Conservation (phyloP, 2,329 filamentous ascomycete genomes). For the Fusarium praegraminearum region DNA sequence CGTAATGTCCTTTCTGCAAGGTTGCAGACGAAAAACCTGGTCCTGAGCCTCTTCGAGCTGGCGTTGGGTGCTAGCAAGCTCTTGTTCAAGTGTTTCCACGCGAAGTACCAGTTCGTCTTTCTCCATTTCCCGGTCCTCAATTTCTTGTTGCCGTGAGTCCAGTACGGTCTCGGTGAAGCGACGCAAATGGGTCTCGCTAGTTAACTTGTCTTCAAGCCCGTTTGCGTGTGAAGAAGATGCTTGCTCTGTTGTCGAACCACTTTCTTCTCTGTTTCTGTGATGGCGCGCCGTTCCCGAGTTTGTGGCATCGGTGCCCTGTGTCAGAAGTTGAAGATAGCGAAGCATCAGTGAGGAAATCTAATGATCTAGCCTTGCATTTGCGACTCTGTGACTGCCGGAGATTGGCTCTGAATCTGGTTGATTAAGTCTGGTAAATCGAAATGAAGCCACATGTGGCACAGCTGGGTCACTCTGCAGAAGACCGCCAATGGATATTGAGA, state of each 20-base stretch:
- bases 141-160: slow-evolving; percentile 53
- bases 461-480: slow-evolving; percentile 18
- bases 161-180: slow-evolving; percentile 54
- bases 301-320: not conserved
- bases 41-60: slow-evolving; percentile 52
- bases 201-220: slow-evolving; percentile 45
- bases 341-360: slow-evolving; percentile 8
- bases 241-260: slow-evolving; percentile 16
- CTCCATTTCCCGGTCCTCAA: slow-evolving; percentile 50
- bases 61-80: slow-evolving; percentile 48
- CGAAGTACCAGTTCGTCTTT: slow-evolving; percentile 47
- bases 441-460: slow-evolving; percentile 34
- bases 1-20: slow-evolving; percentile 52
- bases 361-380: slow-evolving; percentile 21
- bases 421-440: slow-evolving; percentile 18
- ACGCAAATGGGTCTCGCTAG: slow-evolving; percentile 51
- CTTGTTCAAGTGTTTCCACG: slow-evolving; percentile 49
- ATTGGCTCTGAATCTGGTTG: slow-evolving; percentile 5
- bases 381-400: slow-evolving; percentile 17
- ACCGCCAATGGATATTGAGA: slow-evolving; percentile 22
- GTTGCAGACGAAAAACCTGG: slow-evolving; percentile 52
- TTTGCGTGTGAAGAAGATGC: slow-evolving; percentile 29
- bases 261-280: slow-evolving; percentile 13
- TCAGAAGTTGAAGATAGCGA: slow-evolving; percentile 20
- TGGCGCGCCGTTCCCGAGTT: not conserved